Evolutionary conservation across 75 land plant species (phyloP).

Genomic region (Picea sitchensis): DNA sequence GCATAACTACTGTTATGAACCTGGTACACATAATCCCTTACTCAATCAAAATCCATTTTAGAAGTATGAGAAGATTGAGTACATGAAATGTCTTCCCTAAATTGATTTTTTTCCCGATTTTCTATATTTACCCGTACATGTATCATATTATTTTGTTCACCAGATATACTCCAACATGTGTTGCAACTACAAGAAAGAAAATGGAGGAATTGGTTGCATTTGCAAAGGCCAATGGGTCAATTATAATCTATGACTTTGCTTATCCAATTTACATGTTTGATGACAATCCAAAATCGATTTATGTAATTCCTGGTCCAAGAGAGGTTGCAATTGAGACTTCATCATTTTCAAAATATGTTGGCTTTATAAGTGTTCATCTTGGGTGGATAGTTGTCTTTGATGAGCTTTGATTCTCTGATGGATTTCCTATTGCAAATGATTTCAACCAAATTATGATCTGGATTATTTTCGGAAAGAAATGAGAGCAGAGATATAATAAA

Average conservation of each 20-base stretch:
- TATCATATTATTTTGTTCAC: constrained; percentile 48
- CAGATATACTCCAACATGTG: constrained; percentile 44
- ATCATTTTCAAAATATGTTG: constrained; percentile 94
- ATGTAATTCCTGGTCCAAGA: constrained; percentile 46
- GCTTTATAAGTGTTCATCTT: constrained; percentile 90
- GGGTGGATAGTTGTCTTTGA: constrained; percentile 93
- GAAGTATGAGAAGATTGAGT: constrained; percentile 43
- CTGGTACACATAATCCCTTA: too few relatives aligned
- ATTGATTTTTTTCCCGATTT: constrained; percentile 45
- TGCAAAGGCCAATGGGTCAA: constrained; percentile 45
- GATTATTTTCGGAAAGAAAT: too few relatives aligned
- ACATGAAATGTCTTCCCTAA: constrained; percentile 44
- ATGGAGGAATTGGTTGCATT: constrained; percentile 37
- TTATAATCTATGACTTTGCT: constrained; percentile 44
- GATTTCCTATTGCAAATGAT: constrained; percentile 78
- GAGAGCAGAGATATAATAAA: too few relatives aligned
- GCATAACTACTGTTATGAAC: too few relatives aligned
- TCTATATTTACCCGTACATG: constrained; percentile 22
- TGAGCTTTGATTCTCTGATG: constrained; percentile 81
- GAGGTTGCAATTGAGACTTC: constrained; percentile 87
- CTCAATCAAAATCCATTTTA: background rate
- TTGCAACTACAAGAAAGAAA: constrained; percentile 37
- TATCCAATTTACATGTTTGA: constrained; percentile 46
- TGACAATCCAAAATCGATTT: constrained; percentile 37
- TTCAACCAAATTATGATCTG: constrained; percentile 75